Evolutionary conservation across 2,329 filamentous ascomycete genomes (phyloP).

Genomic region (Fusarium sp.): DNA sequence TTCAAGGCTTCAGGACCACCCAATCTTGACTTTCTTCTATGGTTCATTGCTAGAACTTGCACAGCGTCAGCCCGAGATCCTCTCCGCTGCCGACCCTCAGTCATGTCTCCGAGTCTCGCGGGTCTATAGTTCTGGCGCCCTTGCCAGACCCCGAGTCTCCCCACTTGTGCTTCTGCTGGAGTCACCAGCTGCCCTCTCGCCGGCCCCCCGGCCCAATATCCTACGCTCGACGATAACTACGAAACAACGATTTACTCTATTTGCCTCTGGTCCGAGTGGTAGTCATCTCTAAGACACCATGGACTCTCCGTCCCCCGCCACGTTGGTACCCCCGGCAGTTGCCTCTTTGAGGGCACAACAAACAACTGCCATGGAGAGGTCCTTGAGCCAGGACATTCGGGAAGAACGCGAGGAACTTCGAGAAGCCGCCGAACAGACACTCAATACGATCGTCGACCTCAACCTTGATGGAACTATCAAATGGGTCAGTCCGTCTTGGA

Average conservation of each 20-base stretch:
- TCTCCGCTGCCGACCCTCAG: conserved; percentile 53
- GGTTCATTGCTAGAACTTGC: conserved; percentile 25
- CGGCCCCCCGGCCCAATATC: conserved; percentile 31
- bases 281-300: conserved; percentile 48
- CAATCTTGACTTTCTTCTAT: conserved; percentile 17
- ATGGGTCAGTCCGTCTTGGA: conserved; percentile 98
- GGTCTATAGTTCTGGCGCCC: conserved; percentile 64
- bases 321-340: conserved; percentile 68
- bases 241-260: conserved; percentile 36
- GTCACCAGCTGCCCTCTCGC: conserved; percentile 33
- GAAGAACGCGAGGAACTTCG: conserved; percentile 95
- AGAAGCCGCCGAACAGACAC: conserved; percentile 94
- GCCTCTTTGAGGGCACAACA: conserved; percentile 66
- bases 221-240: conserved; percentile 35
- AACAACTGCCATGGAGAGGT: conserved; percentile 70
- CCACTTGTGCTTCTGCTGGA: conserved; percentile 45
- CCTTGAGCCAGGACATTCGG: conserved; percentile 89
- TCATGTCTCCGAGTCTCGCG: conserved; percentile 64
- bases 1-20: conserved; percentile 23
- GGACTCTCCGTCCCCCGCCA: conserved; percentile 57
- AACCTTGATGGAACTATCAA: conserved; percentile 91
- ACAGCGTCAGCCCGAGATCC: conserved; percentile 49
- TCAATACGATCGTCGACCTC: conserved; percentile 96
- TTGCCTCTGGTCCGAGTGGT: conserved; percentile 12
- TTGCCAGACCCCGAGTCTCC: conserved; percentile 60